Evolutionary conservation across 345 rosid genomes (phyloP), one percentile per base, ranked within the genome.

Genomic region (Camelina hispida): DNA sequence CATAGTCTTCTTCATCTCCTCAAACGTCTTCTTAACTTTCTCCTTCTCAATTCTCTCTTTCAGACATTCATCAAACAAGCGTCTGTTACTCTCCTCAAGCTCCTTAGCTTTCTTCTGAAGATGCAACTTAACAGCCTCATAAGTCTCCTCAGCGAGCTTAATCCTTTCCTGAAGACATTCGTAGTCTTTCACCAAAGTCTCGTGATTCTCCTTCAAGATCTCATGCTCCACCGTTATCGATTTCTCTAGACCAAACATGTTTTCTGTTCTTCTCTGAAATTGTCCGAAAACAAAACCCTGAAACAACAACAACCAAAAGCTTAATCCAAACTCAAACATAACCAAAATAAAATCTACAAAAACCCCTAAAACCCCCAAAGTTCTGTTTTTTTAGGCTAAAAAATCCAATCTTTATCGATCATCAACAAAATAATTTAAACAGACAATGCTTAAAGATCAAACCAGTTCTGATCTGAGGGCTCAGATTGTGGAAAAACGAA

Each of bases 121-220:
- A 8, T 43, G 20, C 32, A 18, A 32, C 69, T 62, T 68, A 17
- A 56, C 5, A 2, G 22, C 15, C 62, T 57, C 68, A 20, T 61
- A 51, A 4, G 17, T 40, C 1, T 75, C 50, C n/a, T 66, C 58
- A 32, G 8, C 56, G 16, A 7, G 66, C 61, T 68, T 59, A 2
- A 40, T 0, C 13, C 25, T 59, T 18, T 50, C 17, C 4, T 50
- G 11, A 16, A 67, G 62, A 48, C 35, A 9, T 22, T 37, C 46
- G 30, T 48, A 57, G 12, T 68, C 44, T 14, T 8, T 51, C 18
- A 1, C 1, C 25, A 67, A 11, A 5, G 5, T 58, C 67, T 74
- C 61, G n/a, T 74, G 67, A 23, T 74, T 58, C 73, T 74, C 73
- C 78, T 17, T 66, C 34, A 67, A 50, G 9, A 28, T 68, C 1